A percentile compares a stretch with the other conserved stretches of the same genome.
Evolutionary conservation across 2,329 filamentous ascomycete genomes (phyloP).

Genomic region (Fusarium annulatum): DNA sequence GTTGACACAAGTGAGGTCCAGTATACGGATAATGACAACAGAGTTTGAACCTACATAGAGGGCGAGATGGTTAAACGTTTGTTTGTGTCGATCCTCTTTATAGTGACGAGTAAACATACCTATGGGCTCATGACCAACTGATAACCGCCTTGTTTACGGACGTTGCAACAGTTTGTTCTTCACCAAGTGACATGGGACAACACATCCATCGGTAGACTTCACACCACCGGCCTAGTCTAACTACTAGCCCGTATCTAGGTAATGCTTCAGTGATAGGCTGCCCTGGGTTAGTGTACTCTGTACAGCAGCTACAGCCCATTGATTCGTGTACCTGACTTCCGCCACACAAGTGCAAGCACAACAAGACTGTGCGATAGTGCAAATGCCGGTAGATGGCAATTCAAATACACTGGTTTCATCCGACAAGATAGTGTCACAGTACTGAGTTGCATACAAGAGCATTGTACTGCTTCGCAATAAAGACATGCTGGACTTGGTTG

Average conservation of each 20-base stretch:
- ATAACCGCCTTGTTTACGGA: constrained; percentile 2
- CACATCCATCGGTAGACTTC: constrained; percentile 2
- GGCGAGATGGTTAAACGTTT: background rate
- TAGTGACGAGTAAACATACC: background rate
- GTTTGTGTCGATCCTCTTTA: constrained; percentile 1
- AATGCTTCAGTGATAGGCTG: background rate
- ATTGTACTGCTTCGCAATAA: background rate
- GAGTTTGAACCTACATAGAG: background rate
- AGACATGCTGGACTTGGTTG: background rate
- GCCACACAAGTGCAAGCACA: background rate
- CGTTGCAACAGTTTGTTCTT: background rate
- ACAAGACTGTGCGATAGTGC: background rate
- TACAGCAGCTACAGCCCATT: background rate
- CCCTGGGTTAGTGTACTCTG: background rate
- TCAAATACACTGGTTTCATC: background rate
- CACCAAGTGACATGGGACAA: background rate
- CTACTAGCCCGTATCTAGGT: background rate
- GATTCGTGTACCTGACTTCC: constrained; percentile 2
- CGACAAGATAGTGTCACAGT: background rate
- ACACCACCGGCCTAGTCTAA: background rate
- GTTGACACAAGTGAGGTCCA: constrained; percentile 8
- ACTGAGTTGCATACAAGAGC: background rate
- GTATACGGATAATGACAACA: constrained; percentile 3
- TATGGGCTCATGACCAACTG: background rate
- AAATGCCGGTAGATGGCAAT: background rate